A percentile compares a stretch with the other conserved stretches of the same genome.
Conservation (phyloP, 805 yeast species). For the Blastobotrys parvus region DNA sequence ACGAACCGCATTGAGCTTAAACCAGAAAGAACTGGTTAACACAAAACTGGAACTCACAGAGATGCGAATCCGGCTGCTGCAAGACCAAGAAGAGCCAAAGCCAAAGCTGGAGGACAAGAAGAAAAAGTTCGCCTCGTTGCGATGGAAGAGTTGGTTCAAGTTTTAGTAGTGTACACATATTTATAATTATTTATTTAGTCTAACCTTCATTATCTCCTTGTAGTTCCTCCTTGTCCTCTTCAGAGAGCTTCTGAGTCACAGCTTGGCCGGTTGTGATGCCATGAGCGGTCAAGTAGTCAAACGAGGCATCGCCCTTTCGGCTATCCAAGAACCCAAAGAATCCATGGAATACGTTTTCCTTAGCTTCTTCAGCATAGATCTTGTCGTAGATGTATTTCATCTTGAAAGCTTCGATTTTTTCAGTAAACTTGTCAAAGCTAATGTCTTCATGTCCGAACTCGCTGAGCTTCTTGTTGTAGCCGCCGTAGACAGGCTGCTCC, state of each 20-base stretch:
- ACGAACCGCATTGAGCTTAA: too few relatives aligned
- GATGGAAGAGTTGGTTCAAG: too few relatives aligned
- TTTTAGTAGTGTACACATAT: too few relatives aligned
- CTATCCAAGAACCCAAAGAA: conserved; percentile 87
- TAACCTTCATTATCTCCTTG: conserved; percentile 27
- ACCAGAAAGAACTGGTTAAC: too few relatives aligned
- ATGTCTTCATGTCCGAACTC: conserved; percentile 72
- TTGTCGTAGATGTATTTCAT: conserved; percentile 83
- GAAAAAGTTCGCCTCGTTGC: too few relatives aligned
- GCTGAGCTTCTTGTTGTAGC: conserved; percentile 62
- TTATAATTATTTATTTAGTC: too few relatives aligned
- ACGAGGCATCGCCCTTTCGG: conserved; percentile 56
- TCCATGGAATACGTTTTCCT: conserved; percentile 81
- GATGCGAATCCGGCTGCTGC: too few relatives aligned
- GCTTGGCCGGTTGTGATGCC: conserved; percentile 23
- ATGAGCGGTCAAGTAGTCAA: conserved; percentile 41
- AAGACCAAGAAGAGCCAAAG: too few relatives aligned
- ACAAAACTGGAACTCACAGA: too few relatives aligned
- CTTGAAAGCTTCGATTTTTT: conserved; percentile 78
- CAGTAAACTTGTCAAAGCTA: conserved; percentile 55
- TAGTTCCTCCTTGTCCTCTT: conserved; percentile 27
- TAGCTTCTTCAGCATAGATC: conserved; percentile 81
- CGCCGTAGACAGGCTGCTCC: conserved; percentile 87
- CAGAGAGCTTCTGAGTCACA: conserved; percentile 18
- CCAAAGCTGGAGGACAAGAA: too few relatives aligned